Evolutionary conservation across 1,284 basidiomycete genomes (phyloP), one percentile per base, ranked within the genome.

Genomic region (Cryptococcus sp.): DNA sequence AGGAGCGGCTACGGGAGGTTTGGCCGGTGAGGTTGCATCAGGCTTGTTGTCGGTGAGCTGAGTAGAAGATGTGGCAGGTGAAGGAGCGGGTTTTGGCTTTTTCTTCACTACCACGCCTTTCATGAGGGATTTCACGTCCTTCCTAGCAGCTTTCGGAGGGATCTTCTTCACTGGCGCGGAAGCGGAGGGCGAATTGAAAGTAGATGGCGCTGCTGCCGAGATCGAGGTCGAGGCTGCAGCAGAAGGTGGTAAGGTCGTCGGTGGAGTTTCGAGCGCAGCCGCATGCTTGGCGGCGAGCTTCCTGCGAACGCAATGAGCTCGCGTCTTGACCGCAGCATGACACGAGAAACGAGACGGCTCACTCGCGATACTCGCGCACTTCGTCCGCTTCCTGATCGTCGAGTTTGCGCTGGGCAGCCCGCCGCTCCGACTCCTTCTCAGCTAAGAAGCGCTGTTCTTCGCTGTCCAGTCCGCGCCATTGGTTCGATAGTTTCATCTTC

Each of bases 361-460:
- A 91, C 90, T 89, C 86, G 80, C 86, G 85, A 76, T 92, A 94
- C 63, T 81, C 82, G 63, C 84, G 84, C 55, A 93, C 78, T 77
- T 93, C 90, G 68, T 88, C 87, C n/a, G 87, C 86, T 61, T 93
- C 91, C 67, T 84, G 83, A 67, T 86, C 82, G 70, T 86, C 86
- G 42, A 89, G 83, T 58, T 85, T 81, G 5, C 85, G 83, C 72
- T 93, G 90, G 73, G 89, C 88, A 62, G 85, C 85, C 66, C 86
- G 83, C 74, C 89, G 85, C 63, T 87, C 86, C 69, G 88, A 86
- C 53, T 88, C 83, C 60, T 92, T 83, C 13, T 89, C 88, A 69
- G 91, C 88, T 45, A 95, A 83, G 73, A 94, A 95, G 78, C 88
- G 85, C 61, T 92, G 86, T 72, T 95, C 92, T 74, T 94, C 92